A percentile compares a stretch with the other conserved stretches of the same genome.
These are phyloP conservation scores for Coprinopsis strossmayeri DNA, from an alignment of 768 basidiomycete species.

Conservation along the genomic window DNA sequence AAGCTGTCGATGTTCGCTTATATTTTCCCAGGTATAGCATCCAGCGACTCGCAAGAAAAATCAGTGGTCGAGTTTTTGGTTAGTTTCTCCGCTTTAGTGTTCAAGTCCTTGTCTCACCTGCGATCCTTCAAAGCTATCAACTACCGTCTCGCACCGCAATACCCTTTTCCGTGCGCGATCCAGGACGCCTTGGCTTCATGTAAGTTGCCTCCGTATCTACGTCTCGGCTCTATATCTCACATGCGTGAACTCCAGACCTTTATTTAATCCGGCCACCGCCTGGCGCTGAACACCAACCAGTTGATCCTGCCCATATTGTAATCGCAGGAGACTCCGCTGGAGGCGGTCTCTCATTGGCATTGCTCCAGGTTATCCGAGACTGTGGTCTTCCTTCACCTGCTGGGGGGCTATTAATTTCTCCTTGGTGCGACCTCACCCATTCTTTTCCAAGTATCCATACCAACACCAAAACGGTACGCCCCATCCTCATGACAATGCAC, in stretches of 20 bases:
- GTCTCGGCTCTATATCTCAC: neutral
- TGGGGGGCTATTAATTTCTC: conserved; percentile 85
- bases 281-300: conserved; percentile 67
- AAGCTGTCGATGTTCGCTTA: too few species aligned
- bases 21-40: too few species aligned
- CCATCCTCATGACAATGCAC: neutral
- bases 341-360: conserved; percentile 76
- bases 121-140: conserved; percentile 50
- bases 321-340: conserved; percentile 92
- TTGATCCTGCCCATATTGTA: conserved; percentile 77
- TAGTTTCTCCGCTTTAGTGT: conserved; percentile 13
- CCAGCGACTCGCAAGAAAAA: conserved; percentile 85
- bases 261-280: conserved; percentile 87
- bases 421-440: conserved; percentile 91
- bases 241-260: conserved; percentile 44
- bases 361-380: conserved; percentile 87
- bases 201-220: conserved; percentile 26
- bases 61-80: conserved; percentile 86
- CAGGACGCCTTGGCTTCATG: conserved; percentile 89
- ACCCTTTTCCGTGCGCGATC: conserved; percentile 90
- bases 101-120: conserved; percentile 2
- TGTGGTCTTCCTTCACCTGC: conserved; percentile 74
- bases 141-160: conserved; percentile 90
- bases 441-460: conserved; percentile 84
- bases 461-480: conserved; percentile 75